phyloP scores from a whole-genome alignment of 148 eudicot species.

The Rhododendron molle region DNA sequence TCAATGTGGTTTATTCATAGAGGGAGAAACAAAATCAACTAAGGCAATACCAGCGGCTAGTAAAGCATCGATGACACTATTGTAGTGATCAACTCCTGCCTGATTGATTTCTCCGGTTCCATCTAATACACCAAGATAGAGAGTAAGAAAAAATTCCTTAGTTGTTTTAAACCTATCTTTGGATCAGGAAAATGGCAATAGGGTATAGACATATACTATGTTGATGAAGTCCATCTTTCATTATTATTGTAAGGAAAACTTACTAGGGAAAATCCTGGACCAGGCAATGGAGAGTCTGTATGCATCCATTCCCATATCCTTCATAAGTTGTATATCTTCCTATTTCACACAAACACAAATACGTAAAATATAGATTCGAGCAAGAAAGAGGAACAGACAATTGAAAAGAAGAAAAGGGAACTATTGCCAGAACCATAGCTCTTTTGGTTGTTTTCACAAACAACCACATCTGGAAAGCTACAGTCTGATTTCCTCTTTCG shows the following conservation, averaged over 20 bases:
- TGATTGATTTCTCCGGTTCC: slow-evolving; percentile 84
- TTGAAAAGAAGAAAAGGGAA: not conserved
- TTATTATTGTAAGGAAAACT: slow-evolving; percentile 4
- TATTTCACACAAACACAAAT: slow-evolving; percentile 16
- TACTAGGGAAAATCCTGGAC: slow-evolving; percentile 91
- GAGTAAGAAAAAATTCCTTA: not conserved
- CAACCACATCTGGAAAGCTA: not conserved
- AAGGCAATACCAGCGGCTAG: slow-evolving; percentile 47
- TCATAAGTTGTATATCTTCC: slow-evolving; percentile 85
- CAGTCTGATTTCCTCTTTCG: not conserved
- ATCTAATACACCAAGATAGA: slow-evolving; percentile 32
- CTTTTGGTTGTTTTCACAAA: not conserved
- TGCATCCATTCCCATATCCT: slow-evolving; percentile 91
- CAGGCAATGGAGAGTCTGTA: slow-evolving; percentile 89
- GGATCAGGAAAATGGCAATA: not conserved
- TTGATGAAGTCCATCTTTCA: not conserved
- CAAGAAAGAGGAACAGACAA: not conserved
- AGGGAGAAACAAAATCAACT: not conserved
- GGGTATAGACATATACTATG: not conserved
- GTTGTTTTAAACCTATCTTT: not conserved
- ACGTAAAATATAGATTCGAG: not conserved
- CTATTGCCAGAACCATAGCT: not conserved
- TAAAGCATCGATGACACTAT: slow-evolving; percentile 73
- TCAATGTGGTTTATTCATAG: not conserved
- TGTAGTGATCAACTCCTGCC: slow-evolving; percentile 90